Base-by-base conservation (phyloP, 1,284 basidiomycete species). In the Fistulina hepatica region DNA sequence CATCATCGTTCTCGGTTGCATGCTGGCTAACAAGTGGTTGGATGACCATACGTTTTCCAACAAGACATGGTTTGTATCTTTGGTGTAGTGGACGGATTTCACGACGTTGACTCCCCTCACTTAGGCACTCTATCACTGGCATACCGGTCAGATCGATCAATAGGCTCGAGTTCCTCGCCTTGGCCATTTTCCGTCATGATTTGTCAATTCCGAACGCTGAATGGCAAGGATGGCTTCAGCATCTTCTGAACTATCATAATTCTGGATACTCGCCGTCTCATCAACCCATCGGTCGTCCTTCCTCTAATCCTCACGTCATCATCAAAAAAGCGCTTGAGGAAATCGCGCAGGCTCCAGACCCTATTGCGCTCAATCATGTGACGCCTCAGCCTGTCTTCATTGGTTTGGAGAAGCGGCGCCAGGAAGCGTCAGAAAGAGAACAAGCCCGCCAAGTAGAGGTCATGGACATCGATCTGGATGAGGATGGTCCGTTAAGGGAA, bases 1-100 rank as follows among this genome's bases (percentile, higher is more conserved):
- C 36, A 59, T 86, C 28, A 67, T 89, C 43, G 69, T 88, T 13
- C 65, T 92, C n/a, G 88, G 86, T 21, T 81, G 82, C 45, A 84
- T 90, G 75, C 65, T 91, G 26, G 81, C 88, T 16, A 91, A 91
- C 58, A 92, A 92, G 61, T 91, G 88, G 86, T 54, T 92, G 46
- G 88, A 92, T 52, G 88, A 92, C 52, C 86, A 91, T 52, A 91
- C 89, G 0, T 92, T 90, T 59, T 84, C 85, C 36, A 90, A 88
- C 63, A 89, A 88, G 65, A 91, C 88, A 41, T 92, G 89, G 88
- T 85, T 56, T 45, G 79, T 58, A 21, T 15, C 15, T 10, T 33
- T 21, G 8, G 9, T n/a, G n/a, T n/a, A n/a, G n/a, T n/a, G 4
- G 11, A 7, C 3, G 22, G 28, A 7, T 13, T 39, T 15, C 6